A percentile compares a stretch with the other conserved stretches of the same genome.
Evolutionary conservation across 2,329 filamentous ascomycete species (phyloP).

Genomic region (Graphiopsis chlorocephala): DNA sequence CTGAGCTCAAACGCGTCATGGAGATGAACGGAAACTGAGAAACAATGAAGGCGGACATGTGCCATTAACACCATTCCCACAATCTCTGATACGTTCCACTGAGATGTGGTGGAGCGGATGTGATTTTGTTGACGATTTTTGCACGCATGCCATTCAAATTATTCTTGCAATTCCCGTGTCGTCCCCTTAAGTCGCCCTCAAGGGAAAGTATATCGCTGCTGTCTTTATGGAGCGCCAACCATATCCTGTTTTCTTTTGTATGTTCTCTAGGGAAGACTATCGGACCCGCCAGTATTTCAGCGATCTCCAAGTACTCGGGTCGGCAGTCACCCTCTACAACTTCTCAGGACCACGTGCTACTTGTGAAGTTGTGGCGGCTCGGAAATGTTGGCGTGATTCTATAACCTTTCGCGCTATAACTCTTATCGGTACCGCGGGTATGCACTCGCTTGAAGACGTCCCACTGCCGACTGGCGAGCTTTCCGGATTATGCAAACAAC

Average conservation of each 20-base stretch:
- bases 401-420: neutral
- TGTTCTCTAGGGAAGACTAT: no score
- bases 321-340: neutral
- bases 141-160: neutral
- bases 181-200: no score
- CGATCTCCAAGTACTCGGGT: no score
- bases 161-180: neutral
- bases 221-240: no score
- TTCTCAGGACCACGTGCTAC: neutral
- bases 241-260: no score
- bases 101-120: neutral
- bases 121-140: neutral
- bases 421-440: neutral
- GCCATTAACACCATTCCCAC: neutral
- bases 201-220: no score
- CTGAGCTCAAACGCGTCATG: slow-evolving; percentile 20
- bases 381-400: neutral
- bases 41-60: neutral
- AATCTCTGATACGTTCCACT: neutral
- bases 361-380: neutral
- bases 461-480: neutral
- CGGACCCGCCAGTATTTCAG: no score
- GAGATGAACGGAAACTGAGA: neutral
- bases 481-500: neutral
- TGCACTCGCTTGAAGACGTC: neutral